Percentiles rank a stretch among this genome's conserved stretches.
These are phyloP conservation scores for Fusarium nygamai DNA, from an alignment of 2,329 filamentous ascomycete genomes.

Conservation along the genomic window DNA sequence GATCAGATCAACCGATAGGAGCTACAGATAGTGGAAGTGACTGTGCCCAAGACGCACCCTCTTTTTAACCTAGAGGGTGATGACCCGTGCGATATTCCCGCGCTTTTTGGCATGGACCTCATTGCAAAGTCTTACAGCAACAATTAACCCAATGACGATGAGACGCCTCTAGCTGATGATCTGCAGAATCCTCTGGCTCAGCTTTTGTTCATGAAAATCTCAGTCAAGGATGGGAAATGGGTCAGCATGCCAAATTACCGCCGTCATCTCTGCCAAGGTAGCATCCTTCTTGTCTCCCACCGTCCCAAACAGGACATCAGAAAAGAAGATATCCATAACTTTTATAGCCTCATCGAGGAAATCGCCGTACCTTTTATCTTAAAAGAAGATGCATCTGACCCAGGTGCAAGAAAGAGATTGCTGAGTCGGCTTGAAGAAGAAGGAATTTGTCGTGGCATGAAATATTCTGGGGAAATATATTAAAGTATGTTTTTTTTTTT, in stretches of 20 bases:
- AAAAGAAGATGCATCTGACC: neutral
- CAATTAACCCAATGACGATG: neutral
- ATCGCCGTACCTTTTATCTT: neutral
- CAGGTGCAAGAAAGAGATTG: neutral
- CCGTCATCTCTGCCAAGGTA: neutral
- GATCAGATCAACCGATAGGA: no score
- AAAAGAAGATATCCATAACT: neutral
- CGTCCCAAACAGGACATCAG: neutral
- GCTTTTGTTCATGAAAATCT: neutral
- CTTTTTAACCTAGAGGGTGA: no score
- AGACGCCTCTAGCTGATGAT: neutral
- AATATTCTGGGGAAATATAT: neutral
- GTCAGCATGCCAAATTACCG: neutral
- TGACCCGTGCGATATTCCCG: neutral
- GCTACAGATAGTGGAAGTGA: no score
- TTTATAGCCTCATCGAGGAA: neutral
- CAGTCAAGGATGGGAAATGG: neutral
- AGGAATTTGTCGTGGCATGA: neutral
- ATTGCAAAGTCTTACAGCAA: neutral
- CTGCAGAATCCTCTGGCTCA: neutral
- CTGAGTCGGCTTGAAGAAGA: neutral
- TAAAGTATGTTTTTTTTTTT: no score
- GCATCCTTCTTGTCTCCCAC: neutral
- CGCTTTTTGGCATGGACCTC: neutral
- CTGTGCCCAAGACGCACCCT: no score